Base-by-base conservation (phyloP, 2,329 filamentous ascomycete species). In the Sclerotinia nivalis region DNA sequence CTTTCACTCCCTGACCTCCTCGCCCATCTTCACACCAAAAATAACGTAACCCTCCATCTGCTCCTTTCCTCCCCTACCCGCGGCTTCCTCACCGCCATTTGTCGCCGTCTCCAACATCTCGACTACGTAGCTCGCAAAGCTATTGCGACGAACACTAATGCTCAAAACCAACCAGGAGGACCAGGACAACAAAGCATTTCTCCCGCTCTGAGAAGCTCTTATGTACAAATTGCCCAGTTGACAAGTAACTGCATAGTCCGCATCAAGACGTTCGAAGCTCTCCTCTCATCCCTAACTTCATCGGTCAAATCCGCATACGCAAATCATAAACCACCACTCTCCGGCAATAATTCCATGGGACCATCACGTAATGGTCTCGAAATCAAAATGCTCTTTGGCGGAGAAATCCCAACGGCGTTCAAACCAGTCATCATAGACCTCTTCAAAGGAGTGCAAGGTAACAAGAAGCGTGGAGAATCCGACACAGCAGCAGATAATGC, bases 51-150 rank as follows among this genome's bases (percentile, higher is more conserved):
- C 1, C 79, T 90, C 15, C 87, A 90, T 73, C 80, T 90, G 58
- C 78, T 96, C 28, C 85, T 96, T 43, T 91, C 89, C 75, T 93
- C 91, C 43, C 88, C 91, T 66, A 90, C 90, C 15, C 87, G 93
- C 18, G 87, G 88, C 28, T 90, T 95, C 72, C 83, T 96, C 31
- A 87, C 88, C 37, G 88, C 91, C 43, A 84, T 89, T 61, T 91
- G 88, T 78, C 88, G 88, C 54, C 87, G 89, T 43, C 83, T 93
- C 31, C 79, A 81, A 5, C 85, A 88, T 72, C 81, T 91, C 73
- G 84, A 88, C 68, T 78, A 75, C 59, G 78, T 78, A 47, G 77
- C 77, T 10, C 75, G 75, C 20, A 78, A 76, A 72, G 76, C 76
- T 8, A 77, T 78, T 18, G 68, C 70, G 34, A 64, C 73, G 9